Evolutionary conservation across 2,329 filamentous ascomycete genomes (phyloP), one percentile per base, ranked within the genome.

Genomic region (Lanzia echinophila): DNA sequence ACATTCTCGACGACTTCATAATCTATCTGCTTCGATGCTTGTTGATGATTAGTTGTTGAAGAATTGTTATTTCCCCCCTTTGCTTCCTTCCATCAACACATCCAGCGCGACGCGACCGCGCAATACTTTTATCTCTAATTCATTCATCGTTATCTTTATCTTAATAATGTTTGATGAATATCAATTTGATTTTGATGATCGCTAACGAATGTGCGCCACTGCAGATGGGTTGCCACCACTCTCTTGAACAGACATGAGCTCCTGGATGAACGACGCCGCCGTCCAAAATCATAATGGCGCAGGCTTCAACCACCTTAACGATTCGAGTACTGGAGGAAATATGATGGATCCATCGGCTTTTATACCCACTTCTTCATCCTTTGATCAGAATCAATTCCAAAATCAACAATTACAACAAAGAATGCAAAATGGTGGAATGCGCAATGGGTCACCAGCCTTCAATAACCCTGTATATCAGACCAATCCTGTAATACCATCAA

Each of bases 401-500:
- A 83, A 79, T 63, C 73, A 73, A 50, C 78, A 81, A 59, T 58
- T 68, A 22, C 68, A 69, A 53, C 71, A 73, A 64, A 76, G 77
- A 67, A 87, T 92, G 81, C 88, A 88, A 69, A 94, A 92, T 75
- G 87, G 88, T 73, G 82, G 79, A 65, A 86, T 88, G 76, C 88
- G 89, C 77, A 91, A 90, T 71, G 84, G 83, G 57, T 91, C 89
- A 51, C 87, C 88, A 43, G 83, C 83, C 56, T 92, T 88, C 70
- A 81, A 86, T 66, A 88, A 87, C 66, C 81, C 86, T 57, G 81
- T 82, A 65, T 95, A 92, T 75, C 87, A 90, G 68, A 89, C 89
- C 62, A 92, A 88, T 72, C 79, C 87, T 46, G 84, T 95, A 65
- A 85, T 96, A 62, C 92, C 92, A 55, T 92, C 91, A 20, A 99